A percentile compares a stretch with the other conserved stretches of the same genome.
Evolutionary conservation across 164 flowering plant genomes (phyloP).

Genomic region (Macadamia tetraphylla): DNA sequence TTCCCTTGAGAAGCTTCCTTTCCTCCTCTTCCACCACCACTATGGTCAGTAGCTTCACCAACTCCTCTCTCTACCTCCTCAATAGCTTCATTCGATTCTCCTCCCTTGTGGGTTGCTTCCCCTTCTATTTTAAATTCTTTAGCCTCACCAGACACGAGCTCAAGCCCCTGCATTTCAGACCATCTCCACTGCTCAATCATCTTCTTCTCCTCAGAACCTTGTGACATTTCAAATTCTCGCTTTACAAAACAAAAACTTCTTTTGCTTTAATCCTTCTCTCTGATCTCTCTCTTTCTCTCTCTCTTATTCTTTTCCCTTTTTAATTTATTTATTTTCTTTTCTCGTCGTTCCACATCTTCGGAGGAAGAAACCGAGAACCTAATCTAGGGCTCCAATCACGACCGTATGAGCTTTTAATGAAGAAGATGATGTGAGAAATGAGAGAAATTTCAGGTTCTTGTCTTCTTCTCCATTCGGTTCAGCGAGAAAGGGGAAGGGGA

Average conservation of each 20-base stretch:
- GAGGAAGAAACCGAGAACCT: too few species aligned
- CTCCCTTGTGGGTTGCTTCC: not conserved
- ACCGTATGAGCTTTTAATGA: too few species aligned
- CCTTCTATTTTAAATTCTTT: not conserved
- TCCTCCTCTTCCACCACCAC: conserved; percentile 5
- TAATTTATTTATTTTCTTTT: too few species aligned
- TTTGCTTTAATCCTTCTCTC: not conserved
- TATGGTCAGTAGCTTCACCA: conserved; percentile 7
- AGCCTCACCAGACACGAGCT: conserved; percentile 31
- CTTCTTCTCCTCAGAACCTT: conserved; percentile 36
- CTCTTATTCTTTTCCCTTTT: too few species aligned
- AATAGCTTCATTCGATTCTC: not conserved
- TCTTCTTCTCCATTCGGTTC: too few species aligned
- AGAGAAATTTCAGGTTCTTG: too few species aligned
- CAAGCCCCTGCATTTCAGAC: conserved; percentile 66
- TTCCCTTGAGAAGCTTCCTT: conserved; percentile 24
- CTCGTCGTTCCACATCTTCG: too few species aligned
- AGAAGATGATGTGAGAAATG: too few species aligned
- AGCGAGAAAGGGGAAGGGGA: too few species aligned
- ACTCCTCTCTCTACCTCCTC: conserved; percentile 9
- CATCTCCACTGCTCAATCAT: conserved; percentile 53
- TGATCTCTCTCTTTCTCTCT: too few species aligned
- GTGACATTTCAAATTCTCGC: conserved; percentile 36
- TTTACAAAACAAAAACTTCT: conserved; percentile 1
- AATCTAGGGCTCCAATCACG: too few species aligned